Base-by-base conservation (phyloP, 2,329 filamentous ascomycete genomes). In the Aspergillus melleus region DNA sequence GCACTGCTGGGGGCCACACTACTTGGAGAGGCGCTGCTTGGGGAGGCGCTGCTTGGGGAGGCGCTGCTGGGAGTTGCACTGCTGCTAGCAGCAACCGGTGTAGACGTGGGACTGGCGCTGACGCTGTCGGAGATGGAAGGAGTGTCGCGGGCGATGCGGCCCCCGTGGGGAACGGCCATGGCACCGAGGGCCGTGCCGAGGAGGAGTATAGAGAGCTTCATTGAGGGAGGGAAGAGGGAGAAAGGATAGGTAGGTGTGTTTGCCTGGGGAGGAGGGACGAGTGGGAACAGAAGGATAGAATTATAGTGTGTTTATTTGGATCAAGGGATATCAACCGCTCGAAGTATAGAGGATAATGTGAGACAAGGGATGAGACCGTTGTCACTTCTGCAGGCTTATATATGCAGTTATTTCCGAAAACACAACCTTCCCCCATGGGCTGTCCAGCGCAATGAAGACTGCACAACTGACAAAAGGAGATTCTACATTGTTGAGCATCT, bases 141-240 rank as follows among this genome's bases (percentile, higher is more conserved):
- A 14, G 11, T 24, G 10, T 24, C 44, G 44, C 22, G 20, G 2
- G 16, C 20, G n/a, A 49, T 12, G 36, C 44, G 4, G 24, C 30
- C 16, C 20, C 55, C 22, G 26, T 52, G 42, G 22, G 54, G 42
- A 20, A 57, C 42, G 14, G 52, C 53, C 24, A 52, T 51, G 20
- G 49, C 52, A 42, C 53, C 56, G 39, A 55, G 29, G 12, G 54
- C 32, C 9, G 32, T 44, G 19, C 42, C 26, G 20, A 61, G 42
- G n/a, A 61, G 47, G 51, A 54, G 14, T 22, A 55, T 32, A 11
- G 55, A 56, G 54, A 60, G 29, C 29, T 55, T 59, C 60, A 62
- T 62, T 26, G 51, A 57, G 14, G 26, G 24, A 42, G 9, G 1
- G 6, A 24, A 8, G 19, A 42, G 14, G 36, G 14, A 39, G 14